Conservation (phyloP, 208 protist species). For the Tritrichomonas musculus region DNA sequence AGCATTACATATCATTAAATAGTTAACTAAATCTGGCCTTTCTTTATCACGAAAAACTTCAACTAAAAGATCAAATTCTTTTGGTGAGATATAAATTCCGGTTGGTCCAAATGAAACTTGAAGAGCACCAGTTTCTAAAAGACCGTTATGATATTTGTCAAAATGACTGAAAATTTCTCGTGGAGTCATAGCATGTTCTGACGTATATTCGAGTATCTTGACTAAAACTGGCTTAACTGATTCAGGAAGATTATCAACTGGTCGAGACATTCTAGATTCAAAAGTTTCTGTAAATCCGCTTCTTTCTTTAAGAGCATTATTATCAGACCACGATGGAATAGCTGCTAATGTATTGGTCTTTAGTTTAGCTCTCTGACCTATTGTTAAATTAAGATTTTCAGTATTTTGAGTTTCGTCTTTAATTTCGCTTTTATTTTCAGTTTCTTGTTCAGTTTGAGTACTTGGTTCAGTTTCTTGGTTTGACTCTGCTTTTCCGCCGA, state of each 20-base stretch:
- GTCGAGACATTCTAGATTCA: too few relatives aligned
- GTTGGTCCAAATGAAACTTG: background rate
- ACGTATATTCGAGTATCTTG: background rate
- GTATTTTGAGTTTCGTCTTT: background rate
- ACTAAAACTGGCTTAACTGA: background rate
- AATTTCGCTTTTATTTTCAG: background rate
- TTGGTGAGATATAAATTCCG: background rate
- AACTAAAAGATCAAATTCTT: background rate
- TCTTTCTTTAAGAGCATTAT: too few relatives aligned
- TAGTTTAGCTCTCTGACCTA: background rate
- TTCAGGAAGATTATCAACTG: too few relatives aligned
- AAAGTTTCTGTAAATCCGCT: too few relatives aligned
- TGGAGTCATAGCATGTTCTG: background rate
- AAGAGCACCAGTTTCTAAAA: background rate
- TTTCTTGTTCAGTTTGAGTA: too few relatives aligned
- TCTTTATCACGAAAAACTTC: background rate
- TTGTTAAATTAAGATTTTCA: too few relatives aligned
- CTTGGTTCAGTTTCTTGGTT: too few relatives aligned
- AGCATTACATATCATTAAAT: background rate
- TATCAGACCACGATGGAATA: background rate
- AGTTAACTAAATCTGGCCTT: background rate
- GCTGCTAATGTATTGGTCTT: background rate
- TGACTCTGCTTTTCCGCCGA: too few relatives aligned
- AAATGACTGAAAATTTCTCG: background rate
- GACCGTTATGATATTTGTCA: background rate